Conservation (phyloP, 352 stramenopile species). For the Phytophthora nicotianae region DNA sequence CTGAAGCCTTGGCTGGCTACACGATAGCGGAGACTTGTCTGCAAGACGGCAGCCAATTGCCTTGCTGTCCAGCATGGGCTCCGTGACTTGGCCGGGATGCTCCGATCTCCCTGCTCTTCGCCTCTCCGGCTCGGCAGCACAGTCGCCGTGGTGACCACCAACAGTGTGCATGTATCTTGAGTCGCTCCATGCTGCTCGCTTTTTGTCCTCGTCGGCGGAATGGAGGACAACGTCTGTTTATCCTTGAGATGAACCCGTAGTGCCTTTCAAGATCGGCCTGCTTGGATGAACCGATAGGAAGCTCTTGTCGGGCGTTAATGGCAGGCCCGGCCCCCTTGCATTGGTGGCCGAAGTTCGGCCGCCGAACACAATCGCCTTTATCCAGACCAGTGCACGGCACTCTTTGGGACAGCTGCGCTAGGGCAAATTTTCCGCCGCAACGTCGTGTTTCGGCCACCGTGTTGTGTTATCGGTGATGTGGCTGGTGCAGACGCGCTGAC, state of each 20-base stretch:
- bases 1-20: slow-evolving; percentile 18
- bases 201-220: slow-evolving; percentile 25
- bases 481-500: too few relatives aligned
- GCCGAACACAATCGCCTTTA: too few relatives aligned
- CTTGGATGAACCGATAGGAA: slow-evolving; percentile 1
- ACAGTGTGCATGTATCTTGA: background rate
- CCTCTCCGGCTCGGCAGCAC: slow-evolving; percentile 11
- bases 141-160: too few relatives aligned
- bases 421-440: too few relatives aligned
- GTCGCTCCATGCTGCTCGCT: background rate
- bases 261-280: slow-evolving; percentile 16
- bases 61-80: background rate
- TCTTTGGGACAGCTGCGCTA: too few relatives aligned
- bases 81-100: slow-evolving; percentile 9
- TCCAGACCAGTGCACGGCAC: background rate
- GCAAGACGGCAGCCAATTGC: background rate
- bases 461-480: too few relatives aligned
- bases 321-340: background rate
- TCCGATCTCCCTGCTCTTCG: slow-evolving; percentile 5
- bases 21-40: background rate
- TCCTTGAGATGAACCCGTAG: slow-evolving; percentile 7
- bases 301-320: background rate
- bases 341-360: too few relatives aligned
- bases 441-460: too few relatives aligned
- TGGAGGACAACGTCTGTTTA: slow-evolving; percentile 28